These are phyloP conservation scores for Pseudisothecium myosuroides DNA, from an alignment of 225 moss, liverwort and hornwort species.

Conservation along the genomic window DNA sequence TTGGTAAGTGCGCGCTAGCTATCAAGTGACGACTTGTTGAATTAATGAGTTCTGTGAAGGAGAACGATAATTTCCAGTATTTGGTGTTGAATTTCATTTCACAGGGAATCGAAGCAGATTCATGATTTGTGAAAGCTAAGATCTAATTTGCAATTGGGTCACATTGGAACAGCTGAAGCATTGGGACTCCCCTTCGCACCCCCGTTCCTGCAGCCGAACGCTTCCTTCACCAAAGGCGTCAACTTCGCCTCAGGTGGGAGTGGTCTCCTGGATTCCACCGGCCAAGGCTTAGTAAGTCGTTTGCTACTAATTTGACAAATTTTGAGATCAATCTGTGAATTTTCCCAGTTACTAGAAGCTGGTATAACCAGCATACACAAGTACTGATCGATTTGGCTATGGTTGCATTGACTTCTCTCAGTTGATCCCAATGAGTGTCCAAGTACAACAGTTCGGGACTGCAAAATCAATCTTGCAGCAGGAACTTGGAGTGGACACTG, in stretches of 20 bases:
- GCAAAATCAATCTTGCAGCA: background rate
- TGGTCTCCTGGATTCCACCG: constrained; percentile 42
- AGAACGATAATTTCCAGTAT: too few relatives aligned
- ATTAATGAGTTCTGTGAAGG: too few relatives aligned
- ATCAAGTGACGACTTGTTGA: background rate
- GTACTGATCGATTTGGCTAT: background rate
- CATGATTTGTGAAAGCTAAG: background rate
- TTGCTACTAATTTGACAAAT: background rate
- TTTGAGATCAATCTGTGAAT: background rate
- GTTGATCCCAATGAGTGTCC: constrained; percentile 6
- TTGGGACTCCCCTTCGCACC: constrained; percentile 24
- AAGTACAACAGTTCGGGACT: constrained; percentile 17
- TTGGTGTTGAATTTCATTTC: background rate
- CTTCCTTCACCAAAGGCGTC: constrained; percentile 12
- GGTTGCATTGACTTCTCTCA: background rate
- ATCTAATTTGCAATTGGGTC: background rate
- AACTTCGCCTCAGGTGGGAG: constrained; percentile 48
- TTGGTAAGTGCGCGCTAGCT: background rate
- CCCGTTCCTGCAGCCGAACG: constrained; percentile 16
- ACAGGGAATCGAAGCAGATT: background rate
- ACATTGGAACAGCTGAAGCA: constrained; percentile 16
- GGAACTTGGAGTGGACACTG: background rate
- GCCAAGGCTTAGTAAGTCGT: constrained; percentile 6
- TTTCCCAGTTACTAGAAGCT: background rate
- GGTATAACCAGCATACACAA: background rate